A percentile compares a stretch with the other conserved stretches of the same genome.
These are phyloP conservation scores for Triglochin maritima DNA, from an alignment of 106 monocot species.

Conservation along the genomic window DNA sequence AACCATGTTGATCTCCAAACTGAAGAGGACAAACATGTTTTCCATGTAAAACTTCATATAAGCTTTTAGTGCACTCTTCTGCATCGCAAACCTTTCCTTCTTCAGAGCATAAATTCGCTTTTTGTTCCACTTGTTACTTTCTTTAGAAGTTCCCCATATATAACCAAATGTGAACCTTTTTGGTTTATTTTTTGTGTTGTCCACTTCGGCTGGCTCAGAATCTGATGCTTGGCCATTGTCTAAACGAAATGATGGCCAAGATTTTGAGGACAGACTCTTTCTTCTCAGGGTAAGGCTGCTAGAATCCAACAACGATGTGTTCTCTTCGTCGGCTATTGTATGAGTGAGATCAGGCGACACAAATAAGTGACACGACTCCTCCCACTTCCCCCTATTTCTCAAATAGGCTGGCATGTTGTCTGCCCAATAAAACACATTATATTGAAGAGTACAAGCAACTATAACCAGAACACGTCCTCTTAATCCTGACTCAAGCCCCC, in stretches of 20 bases:
- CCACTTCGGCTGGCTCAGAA: slow-evolving; percentile 10
- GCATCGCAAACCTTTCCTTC: slow-evolving; percentile 82
- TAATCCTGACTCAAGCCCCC: slow-evolving; percentile 82
- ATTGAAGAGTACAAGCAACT: slow-evolving; percentile 82
- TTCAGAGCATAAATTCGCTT: slow-evolving; percentile 51
- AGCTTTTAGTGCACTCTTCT: slow-evolving; percentile 58
- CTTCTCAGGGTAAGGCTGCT: slow-evolving; percentile 16
- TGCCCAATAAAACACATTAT: slow-evolving; percentile 88
- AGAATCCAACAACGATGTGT: slow-evolving; percentile 16
- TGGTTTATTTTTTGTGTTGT: slow-evolving; percentile 18
- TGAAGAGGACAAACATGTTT: slow-evolving; percentile 69
- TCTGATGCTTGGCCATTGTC: slow-evolving; percentile 17
- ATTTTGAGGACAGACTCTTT: slow-evolving; percentile 9
- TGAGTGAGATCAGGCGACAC: slow-evolving; percentile 23
- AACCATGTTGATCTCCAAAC: slow-evolving; percentile 93
- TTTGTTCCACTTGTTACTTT: slow-evolving; percentile 93
- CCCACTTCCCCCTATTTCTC: slow-evolving; percentile 73
- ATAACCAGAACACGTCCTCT: slow-evolving; percentile 84
- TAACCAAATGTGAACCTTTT: slow-evolving; percentile 49
- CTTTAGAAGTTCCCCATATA: slow-evolving; percentile 78
- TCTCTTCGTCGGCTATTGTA: slow-evolving; percentile 8
- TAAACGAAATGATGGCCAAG: slow-evolving; percentile 27
- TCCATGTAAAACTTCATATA: slow-evolving; percentile 84
- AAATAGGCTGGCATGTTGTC: slow-evolving; percentile 48
- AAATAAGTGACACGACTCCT: slow-evolving; percentile 90